Base-by-base conservation (phyloP, 768 basidiomycete genomes). In the Erythrobasidium yunnanense region DNA sequence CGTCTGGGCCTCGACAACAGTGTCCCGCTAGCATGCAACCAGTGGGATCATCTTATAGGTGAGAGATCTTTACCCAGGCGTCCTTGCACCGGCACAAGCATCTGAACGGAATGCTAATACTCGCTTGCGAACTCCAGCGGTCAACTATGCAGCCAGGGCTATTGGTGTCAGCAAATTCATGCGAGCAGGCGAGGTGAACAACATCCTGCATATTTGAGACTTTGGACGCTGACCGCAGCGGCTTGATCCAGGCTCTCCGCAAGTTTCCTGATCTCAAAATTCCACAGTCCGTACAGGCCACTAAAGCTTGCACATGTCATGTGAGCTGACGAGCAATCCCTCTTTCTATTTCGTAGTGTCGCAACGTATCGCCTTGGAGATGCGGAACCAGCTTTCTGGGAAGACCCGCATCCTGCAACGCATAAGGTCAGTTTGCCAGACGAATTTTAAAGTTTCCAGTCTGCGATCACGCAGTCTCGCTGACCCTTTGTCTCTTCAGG, bases 341-440 rank as follows among this genome's bases (percentile, higher is more conserved):
- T 52, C 6, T 20, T 32, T 52, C 11, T 23, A 22, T 50, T 50
- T 27, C 4, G 33, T 23, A 55, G 54, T 32, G 54, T 55, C 18
- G 90, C 92, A 18, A 96, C 93, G 15, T 96, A 89, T 77, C 86
- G 76, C 72, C 87, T 88, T 69, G 90, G 90, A 4, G 87, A 87
- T 57, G 78, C 78, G 49, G 86, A 91, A 74, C 88, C 93, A 18
- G 85, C 85, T 1, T 95, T 96, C 75, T 88, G 88, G 86, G 84
- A 87, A n/a, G 81, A 90, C 70, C 83, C 90, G 13, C 85, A 93
- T 75, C 84, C 86, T 1, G 80, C 81, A 65, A 93, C 90, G 18
- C 91, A 99, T 78, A 99, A 99, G 82, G 91, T 89, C 38, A 20
- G 75, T 22, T 15, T 45, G 15, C 42, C 15, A 45, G 42, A 15